Evolutionary conservation across 163 green algal genomes (phyloP).

Genomic region (Botryococcus braunii): DNA sequence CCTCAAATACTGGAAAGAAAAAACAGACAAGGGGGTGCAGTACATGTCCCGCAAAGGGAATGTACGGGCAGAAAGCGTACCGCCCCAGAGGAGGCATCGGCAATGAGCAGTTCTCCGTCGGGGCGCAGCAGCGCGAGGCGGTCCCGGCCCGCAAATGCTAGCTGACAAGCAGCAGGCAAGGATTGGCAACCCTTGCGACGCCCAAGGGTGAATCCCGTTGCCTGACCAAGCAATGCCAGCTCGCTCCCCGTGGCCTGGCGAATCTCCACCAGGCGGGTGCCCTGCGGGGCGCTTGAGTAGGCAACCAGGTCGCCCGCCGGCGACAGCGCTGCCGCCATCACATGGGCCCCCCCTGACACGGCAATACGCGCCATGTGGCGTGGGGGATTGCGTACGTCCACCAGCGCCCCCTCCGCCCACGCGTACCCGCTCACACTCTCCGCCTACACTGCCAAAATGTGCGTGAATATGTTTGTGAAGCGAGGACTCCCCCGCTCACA

Average conservation of each 20-base stretch:
- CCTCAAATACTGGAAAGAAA: no score
- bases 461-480: not conserved
- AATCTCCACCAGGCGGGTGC: not conserved
- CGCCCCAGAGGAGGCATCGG: no score
- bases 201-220: no score
- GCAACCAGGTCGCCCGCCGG: slow-evolving; percentile 51
- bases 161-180: no score
- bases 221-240: not conserved
- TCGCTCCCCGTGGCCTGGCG: not conserved
- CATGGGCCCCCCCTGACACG: slow-evolving; percentile 12
- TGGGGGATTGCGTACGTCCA: slow-evolving; percentile 4
- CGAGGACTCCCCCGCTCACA: not conserved
- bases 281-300: slow-evolving; percentile 25
- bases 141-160: no score
- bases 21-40: no score
- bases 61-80: no score
- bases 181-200: no score
- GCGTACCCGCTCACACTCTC: not conserved
- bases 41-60: no score
- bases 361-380: slow-evolving; percentile 32
- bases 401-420: not conserved
- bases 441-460: slow-evolving; percentile 8
- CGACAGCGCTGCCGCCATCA: slow-evolving; percentile 45
- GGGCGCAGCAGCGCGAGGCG: no score
- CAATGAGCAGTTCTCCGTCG: no score